These are phyloP conservation scores for Macrophomina tecta DNA, from an alignment of 2,329 filamentous ascomycete species.

Conservation along the genomic window DNA sequence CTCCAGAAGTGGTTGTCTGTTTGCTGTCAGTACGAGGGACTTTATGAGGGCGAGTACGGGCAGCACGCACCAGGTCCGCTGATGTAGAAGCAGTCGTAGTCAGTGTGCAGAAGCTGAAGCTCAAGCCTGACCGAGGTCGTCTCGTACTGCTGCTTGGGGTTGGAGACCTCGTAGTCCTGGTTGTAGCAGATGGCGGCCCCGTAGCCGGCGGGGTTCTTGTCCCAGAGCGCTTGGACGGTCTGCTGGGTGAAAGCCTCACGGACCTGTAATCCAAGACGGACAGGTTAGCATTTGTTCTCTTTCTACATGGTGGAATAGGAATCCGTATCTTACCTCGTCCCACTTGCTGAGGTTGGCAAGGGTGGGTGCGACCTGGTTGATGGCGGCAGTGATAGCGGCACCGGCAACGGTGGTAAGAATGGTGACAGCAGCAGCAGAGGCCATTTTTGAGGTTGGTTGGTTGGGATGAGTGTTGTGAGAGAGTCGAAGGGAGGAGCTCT, in stretches of 20 bases:
- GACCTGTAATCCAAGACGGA: not conserved
- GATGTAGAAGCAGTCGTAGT: constrained; percentile 24
- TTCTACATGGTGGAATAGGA: too few relatives aligned
- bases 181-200: constrained; percentile 25
- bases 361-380: not conserved
- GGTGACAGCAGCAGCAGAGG: not conserved
- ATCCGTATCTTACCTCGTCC: not conserved
- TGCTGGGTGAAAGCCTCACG: constrained; percentile 13
- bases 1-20: constrained; percentile 8
- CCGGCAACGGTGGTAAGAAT: constrained; percentile 6
- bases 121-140: not conserved
- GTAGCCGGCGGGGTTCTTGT: not conserved
- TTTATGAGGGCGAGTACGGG: not conserved
- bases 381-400: not conserved
- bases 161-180: not conserved
- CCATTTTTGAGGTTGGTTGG: too few relatives aligned
- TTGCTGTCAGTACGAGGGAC: not conserved
- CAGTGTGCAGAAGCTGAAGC: constrained; percentile 4
- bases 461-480: too few relatives aligned
- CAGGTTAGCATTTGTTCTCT: not conserved
- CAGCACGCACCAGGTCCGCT: not conserved
- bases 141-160: not conserved
- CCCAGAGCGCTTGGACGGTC: constrained; percentile 11
- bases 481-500: too few relatives aligned
- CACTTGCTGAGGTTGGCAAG: constrained; percentile 3